phyloP scores from a whole-genome alignment of 1,284 basidiomycete genomes.

The Xerocomus amazonicus region DNA sequence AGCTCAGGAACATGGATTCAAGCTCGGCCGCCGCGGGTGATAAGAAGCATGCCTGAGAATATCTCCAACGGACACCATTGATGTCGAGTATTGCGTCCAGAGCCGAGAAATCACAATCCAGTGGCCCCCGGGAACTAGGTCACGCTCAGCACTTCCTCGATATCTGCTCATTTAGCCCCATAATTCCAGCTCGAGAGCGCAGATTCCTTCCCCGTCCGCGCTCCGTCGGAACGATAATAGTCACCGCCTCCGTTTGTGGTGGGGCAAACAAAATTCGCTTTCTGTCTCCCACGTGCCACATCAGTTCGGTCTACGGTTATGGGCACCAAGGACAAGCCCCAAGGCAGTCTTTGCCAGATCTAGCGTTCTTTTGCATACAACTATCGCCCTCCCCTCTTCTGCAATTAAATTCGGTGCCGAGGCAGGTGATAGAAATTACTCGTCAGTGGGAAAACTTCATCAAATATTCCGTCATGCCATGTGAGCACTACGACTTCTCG shows the following conservation, averaged over 20 bases:
- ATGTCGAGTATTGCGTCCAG: constrained; percentile 1
- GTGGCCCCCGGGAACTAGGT: constrained; percentile 8
- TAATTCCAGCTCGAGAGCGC: neutral
- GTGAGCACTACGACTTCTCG: neutral
- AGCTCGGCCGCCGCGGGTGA: constrained; percentile 8
- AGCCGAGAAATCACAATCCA: constrained; percentile 16
- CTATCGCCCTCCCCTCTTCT: neutral
- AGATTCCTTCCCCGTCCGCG: neutral
- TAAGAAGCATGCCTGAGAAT: constrained; percentile 10
- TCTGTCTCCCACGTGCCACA: neutral
- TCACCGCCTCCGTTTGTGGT: neutral
- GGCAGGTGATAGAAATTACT: neutral
- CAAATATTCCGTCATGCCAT: neutral
- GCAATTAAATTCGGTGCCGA: constrained; percentile 5
- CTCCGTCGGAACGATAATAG: constrained; percentile 19
- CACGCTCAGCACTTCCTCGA: neutral
- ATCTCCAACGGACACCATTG: neutral
- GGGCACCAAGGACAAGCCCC: neutral
- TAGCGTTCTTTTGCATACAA: neutral
- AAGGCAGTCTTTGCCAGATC: constrained; percentile 1
- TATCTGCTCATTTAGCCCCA: neutral
- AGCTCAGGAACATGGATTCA: neutral
- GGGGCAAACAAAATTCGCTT: neutral
- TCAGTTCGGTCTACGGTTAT: too few species aligned
- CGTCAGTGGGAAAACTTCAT: neutral